These are phyloP conservation scores for Podospora tetraspora DNA, from an alignment of 495 filamentous ascomycete species.

Conservation along the genomic window DNA sequence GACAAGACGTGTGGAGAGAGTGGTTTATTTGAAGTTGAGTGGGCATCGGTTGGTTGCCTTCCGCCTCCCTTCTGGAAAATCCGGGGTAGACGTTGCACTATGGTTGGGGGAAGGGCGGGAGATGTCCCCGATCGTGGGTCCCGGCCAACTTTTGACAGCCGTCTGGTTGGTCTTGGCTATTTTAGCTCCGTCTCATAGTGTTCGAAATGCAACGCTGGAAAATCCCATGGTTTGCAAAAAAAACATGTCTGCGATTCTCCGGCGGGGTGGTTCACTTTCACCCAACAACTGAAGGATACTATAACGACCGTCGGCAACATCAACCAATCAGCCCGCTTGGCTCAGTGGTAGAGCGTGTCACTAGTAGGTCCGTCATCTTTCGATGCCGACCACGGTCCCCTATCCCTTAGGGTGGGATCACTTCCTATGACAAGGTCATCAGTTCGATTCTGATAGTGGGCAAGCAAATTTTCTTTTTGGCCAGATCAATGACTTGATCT, in stretches of 20 bases:
- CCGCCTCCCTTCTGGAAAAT: neutral
- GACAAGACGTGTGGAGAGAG: neutral
- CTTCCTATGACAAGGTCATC: neutral
- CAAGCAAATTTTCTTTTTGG: neutral
- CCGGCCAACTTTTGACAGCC: neutral
- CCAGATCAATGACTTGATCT: neutral
- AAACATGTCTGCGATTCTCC: neutral
- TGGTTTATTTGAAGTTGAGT: neutral
- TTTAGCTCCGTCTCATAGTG: neutral
- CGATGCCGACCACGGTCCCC: too few species aligned
- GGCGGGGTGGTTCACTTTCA: neutral
- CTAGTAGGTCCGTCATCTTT: neutral
- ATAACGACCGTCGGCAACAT: neutral
- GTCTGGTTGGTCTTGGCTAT: neutral
- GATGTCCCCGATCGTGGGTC: neutral
- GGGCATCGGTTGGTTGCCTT: neutral
- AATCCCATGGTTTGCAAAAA: neutral
- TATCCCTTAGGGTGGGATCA: neutral
- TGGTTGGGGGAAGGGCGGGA: neutral
- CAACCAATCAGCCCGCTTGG: conserved; percentile 4
- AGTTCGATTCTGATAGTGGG: conserved; percentile 9
- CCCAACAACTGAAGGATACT: neutral
- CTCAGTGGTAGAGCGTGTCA: conserved; percentile 9
- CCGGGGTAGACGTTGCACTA: neutral
- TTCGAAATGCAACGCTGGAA: neutral